Base-by-base conservation (phyloP, 2,329 filamentous ascomycete genomes). In the Nigrograna mackinnonii region DNA sequence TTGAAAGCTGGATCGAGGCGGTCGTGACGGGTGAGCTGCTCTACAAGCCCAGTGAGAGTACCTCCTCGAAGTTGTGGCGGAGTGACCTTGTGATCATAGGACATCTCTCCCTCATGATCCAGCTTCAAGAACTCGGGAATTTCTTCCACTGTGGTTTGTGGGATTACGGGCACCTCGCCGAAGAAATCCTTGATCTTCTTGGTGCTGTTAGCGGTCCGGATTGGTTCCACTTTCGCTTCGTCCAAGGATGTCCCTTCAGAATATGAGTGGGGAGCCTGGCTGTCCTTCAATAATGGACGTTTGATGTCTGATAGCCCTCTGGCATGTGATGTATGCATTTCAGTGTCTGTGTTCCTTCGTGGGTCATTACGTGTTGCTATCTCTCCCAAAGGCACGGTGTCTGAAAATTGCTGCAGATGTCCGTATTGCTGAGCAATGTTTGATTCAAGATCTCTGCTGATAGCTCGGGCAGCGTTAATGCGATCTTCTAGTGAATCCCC, bases 1-100 rank as follows among this genome's bases (percentile, higher is more conserved):
- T 97, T 97, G 73, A 97, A 97, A 49, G 82, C 92, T 3, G 91
- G 90, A 63, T 97, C 94, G 12, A 96, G 80, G 62, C 95, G 94
- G 71, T 99, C 94, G 63, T 99, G 94, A 36, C 94, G 84, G 13
- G 94, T 99, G 33, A 99, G 79, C 62, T 97, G 92, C 68, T 97
- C 94, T 5, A 96, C 94, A 43, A 99, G 76, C 4, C 89, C 94
- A 21, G 89, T 79, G 16, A 99, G 73, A 1, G 92, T 95, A 35
- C 94, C 94, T 53, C 92, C 94, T 67, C 91, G 94, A 44, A 99
- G 80, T 21, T 85, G 80, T 18, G 87, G 84, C 2, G 85, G 82
- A 21, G 84, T 79, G n/a, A 77, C 73, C 69, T 96, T 97, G 44
- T 79, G 79, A 63, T 97, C 94, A 74, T 92, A 96, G 2, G 89